Evolutionary conservation across 441 rosid genomes (phyloP).

Genomic region (Euphorbia neoarborescens): DNA sequence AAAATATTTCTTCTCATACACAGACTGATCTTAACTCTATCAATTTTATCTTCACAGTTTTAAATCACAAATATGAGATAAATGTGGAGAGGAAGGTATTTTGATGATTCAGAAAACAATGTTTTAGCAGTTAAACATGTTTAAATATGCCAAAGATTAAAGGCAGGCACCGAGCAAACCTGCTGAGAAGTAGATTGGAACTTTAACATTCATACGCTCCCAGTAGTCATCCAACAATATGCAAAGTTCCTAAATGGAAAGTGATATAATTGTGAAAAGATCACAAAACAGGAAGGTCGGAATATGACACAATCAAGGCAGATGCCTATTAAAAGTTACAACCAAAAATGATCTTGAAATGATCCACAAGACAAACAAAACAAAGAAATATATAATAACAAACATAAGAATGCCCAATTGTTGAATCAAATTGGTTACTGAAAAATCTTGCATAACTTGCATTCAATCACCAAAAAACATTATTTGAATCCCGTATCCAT

Average conservation of each 20-base stretch:
- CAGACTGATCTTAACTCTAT: background rate
- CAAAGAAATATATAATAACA: background rate
- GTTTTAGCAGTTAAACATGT: background rate
- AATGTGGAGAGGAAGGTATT: background rate
- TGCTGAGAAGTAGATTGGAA: constrained; percentile 95
- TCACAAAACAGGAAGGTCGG: background rate
- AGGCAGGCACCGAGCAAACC: constrained; percentile 37
- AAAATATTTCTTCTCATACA: background rate
- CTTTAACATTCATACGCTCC: constrained; percentile 87
- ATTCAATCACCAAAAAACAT: no score
- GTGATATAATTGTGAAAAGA: constrained; percentile 3
- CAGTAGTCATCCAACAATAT: constrained; percentile 91
- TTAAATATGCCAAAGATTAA: constrained; percentile 1
- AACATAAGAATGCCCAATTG: background rate
- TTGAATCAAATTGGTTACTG: no score
- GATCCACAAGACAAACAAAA: background rate
- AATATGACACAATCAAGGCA: background rate
- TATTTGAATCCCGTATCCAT: background rate
- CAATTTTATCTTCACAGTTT: background rate
- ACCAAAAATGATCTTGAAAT: background rate
- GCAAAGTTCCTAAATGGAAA: constrained; percentile 61
- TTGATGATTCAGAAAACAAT: background rate
- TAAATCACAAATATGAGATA: background rate
- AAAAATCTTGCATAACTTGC: no score
- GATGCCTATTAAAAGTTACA: background rate